Percentiles rank a stretch among this genome's conserved stretches.
phyloP scores from a whole-genome alignment of 2,329 filamentous ascomycete genomes.

The Gliomastix tumulicola region DNA sequence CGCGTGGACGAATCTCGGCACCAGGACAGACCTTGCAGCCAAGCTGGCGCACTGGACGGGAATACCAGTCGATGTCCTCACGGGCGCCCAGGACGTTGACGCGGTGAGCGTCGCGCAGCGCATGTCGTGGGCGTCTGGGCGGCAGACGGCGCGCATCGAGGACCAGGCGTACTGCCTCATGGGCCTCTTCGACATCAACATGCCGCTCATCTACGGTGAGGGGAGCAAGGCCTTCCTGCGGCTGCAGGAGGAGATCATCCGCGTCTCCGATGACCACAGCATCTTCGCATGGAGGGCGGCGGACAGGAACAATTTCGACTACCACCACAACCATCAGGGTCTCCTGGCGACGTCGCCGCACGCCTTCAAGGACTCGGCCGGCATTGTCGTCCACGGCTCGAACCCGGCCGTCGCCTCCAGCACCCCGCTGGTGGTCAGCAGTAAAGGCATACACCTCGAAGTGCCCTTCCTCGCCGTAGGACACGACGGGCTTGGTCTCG shows the following conservation, averaged over 20 bases:
- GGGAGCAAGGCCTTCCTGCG: conserved; percentile 9
- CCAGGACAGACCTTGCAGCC: neutral
- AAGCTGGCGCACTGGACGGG: conserved; percentile 3
- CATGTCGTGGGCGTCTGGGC: conserved; percentile 11
- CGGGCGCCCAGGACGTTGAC: neutral
- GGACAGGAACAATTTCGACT: too few species aligned
- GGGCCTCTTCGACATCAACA: conserved; percentile 13
- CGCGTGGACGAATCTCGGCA: conserved; percentile 7
- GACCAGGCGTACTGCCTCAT: conserved; percentile 13
- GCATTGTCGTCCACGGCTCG: too few species aligned
- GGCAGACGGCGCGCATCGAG: conserved; percentile 10
- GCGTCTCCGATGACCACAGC: conserved; percentile 11
- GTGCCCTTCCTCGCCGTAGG: too few species aligned
- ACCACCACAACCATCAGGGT: too few species aligned
- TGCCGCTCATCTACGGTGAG: conserved; percentile 14
- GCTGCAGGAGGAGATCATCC: conserved; percentile 13
- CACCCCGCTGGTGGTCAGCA: too few species aligned
- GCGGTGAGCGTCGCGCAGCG: conserved; percentile 8
- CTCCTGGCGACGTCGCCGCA: too few species aligned
- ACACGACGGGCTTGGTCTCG: too few species aligned
- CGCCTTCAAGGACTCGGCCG: too few species aligned
- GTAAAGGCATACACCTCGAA: neutral
- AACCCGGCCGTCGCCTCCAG: too few species aligned
- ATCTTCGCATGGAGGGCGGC: conserved; percentile 16
- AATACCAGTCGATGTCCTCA: conserved; percentile 3